Evolutionary conservation across 2,329 filamentous ascomycete genomes (phyloP), one percentile per base, ranked within the genome.

Genomic region (Neofusicoccum cordaticola): DNA sequence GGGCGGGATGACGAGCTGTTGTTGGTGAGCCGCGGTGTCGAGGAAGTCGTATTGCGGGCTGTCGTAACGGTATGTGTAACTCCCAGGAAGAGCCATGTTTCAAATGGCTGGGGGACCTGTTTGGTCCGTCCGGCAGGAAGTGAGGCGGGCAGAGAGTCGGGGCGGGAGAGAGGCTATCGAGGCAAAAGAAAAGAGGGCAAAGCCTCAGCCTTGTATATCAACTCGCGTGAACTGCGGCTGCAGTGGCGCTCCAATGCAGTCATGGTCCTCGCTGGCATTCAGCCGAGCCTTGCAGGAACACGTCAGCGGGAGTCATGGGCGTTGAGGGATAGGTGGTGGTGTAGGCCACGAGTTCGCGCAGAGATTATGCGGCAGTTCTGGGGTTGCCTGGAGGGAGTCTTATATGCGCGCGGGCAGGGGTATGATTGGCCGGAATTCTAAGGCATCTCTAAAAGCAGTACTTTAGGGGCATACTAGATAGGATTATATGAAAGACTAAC

Each of bases 251-350:
- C 34, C 51, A 7, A 41, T 57, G 8, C 19, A 4, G 19, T 12
- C 15, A 17, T 13, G 39, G n/a, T 31, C 22, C 27, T 44, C 17
- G 39, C 41, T 44, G 22, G 39, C 27, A 45, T 17, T 19, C 13
- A 45, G 27, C 44, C 22, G 39, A 58, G 53, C 53, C 53, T 45
- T 58, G 53, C 53, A 58, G 22, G 53, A 35, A n/a, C 53, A 58
- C 53, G 53, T 58, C 53, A 58, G 53, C 53, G 17, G 15, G 6
- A 31, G 17, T 13, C 9, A 19, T 31, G 27, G 41, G 39, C 53
- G 22, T 19, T 34, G 39, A 58, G 5, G 15, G 19, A 42, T 13
- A 44, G 53, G 39, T 8, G 27, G 39, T 22, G 3, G 53, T 22
- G 31, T 8, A 12, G 22, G 19, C 53, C 27, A 45, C 53, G 53